phyloP scores from a whole-genome alignment of 768 basidiomycete species.

The Sporobolomyces phaffii region DNA sequence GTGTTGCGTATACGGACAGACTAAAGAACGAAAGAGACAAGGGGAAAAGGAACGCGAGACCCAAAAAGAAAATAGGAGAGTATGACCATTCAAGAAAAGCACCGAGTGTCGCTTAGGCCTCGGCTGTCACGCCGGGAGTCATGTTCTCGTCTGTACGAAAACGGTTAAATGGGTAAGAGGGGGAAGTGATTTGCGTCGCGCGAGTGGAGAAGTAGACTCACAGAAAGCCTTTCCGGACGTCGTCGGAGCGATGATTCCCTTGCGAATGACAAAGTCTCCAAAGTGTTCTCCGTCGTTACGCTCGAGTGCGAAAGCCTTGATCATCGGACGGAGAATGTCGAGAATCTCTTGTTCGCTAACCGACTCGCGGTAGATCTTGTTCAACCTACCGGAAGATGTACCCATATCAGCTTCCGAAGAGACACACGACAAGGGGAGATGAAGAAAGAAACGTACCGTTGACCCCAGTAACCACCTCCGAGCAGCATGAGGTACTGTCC shows the following conservation, averaged over 20 bases:
- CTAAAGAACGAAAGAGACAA: not conserved
- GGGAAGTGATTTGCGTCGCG: too few relatives aligned
- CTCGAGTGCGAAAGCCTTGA: slow-evolving; percentile 85
- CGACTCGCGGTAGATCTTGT: slow-evolving; percentile 77
- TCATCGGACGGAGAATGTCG: slow-evolving; percentile 82
- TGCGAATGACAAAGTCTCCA: slow-evolving; percentile 89
- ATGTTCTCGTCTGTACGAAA: slow-evolving; percentile 28
- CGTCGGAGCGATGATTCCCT: slow-evolving; percentile 80
- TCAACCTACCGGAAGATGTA: slow-evolving; percentile 55
- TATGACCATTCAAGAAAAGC: too few relatives aligned
- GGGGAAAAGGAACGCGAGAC: not conserved
- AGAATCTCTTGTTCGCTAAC: slow-evolving; percentile 49
- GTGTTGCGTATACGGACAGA: not conserved
- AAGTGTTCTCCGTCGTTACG: slow-evolving; percentile 81
- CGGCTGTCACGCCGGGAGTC: slow-evolving; percentile 12
- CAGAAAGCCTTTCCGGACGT: slow-evolving; percentile 59
- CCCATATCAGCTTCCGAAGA: not conserved
- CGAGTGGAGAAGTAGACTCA: too few relatives aligned
- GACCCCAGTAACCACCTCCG: slow-evolving; percentile 89
- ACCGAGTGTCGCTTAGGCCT: not conserved
- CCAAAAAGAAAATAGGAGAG: not conserved
- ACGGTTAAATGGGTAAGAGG: too few relatives aligned
- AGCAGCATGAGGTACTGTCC: slow-evolving; percentile 90
- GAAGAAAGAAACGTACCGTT: slow-evolving; percentile 51
- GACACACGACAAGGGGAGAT: not conserved